Evolutionary conservation across 116 monocot genomes (phyloP).

Genomic region (Thalassia testudinum): DNA sequence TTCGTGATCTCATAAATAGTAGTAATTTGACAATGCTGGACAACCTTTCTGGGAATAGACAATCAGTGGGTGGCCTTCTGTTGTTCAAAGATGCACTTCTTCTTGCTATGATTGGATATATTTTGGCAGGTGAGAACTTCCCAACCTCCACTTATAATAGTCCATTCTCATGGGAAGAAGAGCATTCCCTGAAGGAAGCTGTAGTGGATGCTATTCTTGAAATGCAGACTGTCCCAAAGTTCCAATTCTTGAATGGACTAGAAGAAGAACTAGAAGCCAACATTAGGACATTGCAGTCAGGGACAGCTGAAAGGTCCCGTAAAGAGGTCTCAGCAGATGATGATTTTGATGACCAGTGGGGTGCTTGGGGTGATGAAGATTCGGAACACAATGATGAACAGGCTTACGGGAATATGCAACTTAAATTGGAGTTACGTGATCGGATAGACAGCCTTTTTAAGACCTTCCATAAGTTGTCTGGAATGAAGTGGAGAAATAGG

Average conservation of each 20-base stretch:
- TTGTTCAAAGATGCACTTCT: conserved; percentile 81
- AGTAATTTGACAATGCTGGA: conserved; percentile 28
- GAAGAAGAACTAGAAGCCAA: conserved; percentile 60
- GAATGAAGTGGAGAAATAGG: conserved; percentile 48
- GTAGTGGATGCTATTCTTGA: conserved; percentile 68
- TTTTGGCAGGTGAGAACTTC: conserved; percentile 88
- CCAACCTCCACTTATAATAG: conserved; percentile 52
- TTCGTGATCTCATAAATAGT: conserved; percentile 80
- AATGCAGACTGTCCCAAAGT: conserved; percentile 25
- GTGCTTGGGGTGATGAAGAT: conserved; percentile 80
- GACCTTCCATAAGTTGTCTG: conserved; percentile 63
- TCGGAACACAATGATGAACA: conserved; percentile 41
- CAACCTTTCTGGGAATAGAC: conserved; percentile 1
- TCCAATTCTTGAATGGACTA: conserved; percentile 62
- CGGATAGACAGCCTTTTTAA: conserved; percentile 85
- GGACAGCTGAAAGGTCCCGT: conserved; percentile 11
- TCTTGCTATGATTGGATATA: conserved; percentile 71
- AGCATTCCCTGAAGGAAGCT: conserved; percentile 85
- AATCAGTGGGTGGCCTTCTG: conserved; percentile 33
- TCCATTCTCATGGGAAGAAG: conserved; percentile 98
- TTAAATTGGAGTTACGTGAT: conserved; percentile 90
- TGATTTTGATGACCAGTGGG: conserved; percentile 94
- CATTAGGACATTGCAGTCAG: conserved; percentile 18
- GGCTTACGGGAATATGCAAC: conserved; percentile 69
- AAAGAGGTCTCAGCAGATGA: conserved; percentile 17